Conservation (phyloP, 2,329 filamentous ascomycete genomes). For the Fusarium nematophilum region DNA sequence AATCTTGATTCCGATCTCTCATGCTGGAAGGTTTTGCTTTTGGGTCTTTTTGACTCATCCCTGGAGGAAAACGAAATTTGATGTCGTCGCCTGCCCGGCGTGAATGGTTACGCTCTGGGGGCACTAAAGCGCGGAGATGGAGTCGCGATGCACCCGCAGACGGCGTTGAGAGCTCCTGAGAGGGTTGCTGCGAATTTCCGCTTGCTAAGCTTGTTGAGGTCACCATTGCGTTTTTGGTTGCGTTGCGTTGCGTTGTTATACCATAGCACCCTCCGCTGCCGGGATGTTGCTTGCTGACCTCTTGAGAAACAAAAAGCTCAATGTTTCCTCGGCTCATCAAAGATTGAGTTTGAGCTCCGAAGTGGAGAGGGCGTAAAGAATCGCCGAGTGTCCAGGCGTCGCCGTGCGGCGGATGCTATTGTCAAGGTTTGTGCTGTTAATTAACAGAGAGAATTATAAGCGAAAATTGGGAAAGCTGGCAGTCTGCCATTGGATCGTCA, state of each 20-base stretch:
- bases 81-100: neutral
- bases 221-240: constrained; percentile 10
- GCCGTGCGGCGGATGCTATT: constrained; percentile 7
- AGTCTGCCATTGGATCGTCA: constrained; percentile 34
- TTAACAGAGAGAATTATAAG: constrained; percentile 35
- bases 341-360: neutral
- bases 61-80: constrained; percentile 16
- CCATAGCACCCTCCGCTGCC: too few species aligned
- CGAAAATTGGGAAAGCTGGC: constrained; percentile 27
- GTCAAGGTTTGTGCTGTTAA: constrained; percentile 8
- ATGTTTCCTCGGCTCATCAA: constrained; percentile 1
- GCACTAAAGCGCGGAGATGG: constrained; percentile 18
- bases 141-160: neutral
- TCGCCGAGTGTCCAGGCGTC: constrained; percentile 21
- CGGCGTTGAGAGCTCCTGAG: constrained; percentile 2
- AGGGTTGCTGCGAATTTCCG: constrained; percentile 9
- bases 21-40: constrained; percentile 15
- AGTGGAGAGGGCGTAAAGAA: constrained; percentile 28
- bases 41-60: too few species aligned
- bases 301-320: too few species aligned
- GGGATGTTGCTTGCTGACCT: neutral
- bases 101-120: constrained; percentile 14
- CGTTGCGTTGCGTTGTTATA: neutral
- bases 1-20: constrained; percentile 15
- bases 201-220: constrained; percentile 1